phyloP scores from a whole-genome alignment of 805 yeast genomes.

The Yamadazyma paraphyllophila region DNA sequence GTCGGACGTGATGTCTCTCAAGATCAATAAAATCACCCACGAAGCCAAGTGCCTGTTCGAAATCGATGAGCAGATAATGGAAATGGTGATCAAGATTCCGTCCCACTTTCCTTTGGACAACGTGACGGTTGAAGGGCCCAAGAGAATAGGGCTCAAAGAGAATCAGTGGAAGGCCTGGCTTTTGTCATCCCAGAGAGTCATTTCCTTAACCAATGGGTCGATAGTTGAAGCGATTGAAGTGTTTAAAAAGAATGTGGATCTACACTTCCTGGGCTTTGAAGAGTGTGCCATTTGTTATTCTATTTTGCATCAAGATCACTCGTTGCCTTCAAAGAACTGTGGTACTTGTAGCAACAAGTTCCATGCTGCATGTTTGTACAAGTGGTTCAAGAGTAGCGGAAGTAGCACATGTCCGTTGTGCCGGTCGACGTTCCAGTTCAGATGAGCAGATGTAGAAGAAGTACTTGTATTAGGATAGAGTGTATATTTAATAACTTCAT shows the following conservation, averaged over 20 bases:
- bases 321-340: slow-evolving; percentile 86
- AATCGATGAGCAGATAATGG: slow-evolving; percentile 86
- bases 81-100: slow-evolving; percentile 74
- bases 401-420: slow-evolving; percentile 94
- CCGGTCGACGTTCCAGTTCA: slow-evolving; percentile 61
- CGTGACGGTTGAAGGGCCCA: slow-evolving; percentile 72
- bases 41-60: slow-evolving; percentile 72
- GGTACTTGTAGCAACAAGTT: slow-evolving; percentile 89
- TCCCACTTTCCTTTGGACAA: slow-evolving; percentile 72
- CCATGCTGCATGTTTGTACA: slow-evolving; percentile 92
- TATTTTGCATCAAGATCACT: slow-evolving; percentile 83
- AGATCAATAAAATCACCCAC: slow-evolving; percentile 55
- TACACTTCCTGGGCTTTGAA: slow-evolving; percentile 90
- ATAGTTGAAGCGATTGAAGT: slow-evolving; percentile 65
- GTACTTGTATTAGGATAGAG: background rate
- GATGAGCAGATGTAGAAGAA: slow-evolving; percentile 11
- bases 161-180: slow-evolving; percentile 95
- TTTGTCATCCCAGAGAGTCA: slow-evolving; percentile 81
- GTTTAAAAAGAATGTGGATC: slow-evolving; percentile 69
- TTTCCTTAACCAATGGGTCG: slow-evolving; percentile 71
- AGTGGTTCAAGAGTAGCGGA: slow-evolving; percentile 96
- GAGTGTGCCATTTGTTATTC: slow-evolving; percentile 98
- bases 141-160: slow-evolving; percentile 85
- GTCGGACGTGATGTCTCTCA: slow-evolving; percentile 50
- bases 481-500: too few species aligned